Evolutionary conservation across 225 moss, liverwort and hornwort genomes (phyloP).

Genomic region (Anthoceros angustus): DNA sequence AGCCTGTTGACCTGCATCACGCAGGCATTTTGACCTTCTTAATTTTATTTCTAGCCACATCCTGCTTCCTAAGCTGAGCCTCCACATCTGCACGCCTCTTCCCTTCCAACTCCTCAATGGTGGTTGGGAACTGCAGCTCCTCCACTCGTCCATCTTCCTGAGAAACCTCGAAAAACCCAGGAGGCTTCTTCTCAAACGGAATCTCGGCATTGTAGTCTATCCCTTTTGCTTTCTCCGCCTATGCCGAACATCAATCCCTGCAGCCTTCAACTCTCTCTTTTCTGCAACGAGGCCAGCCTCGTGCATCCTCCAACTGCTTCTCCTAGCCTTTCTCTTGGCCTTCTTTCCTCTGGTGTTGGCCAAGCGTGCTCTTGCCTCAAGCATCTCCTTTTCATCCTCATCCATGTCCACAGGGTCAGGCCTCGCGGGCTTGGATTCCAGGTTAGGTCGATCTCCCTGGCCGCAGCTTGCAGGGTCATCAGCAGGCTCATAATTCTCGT

Average conservation of each 20-base stretch:
- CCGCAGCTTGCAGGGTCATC: slow-evolving; percentile 86
- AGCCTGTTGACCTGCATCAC: slow-evolving; percentile 79
- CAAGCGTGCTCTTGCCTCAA: slow-evolving; percentile 84
- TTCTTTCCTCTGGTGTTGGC: slow-evolving; percentile 92
- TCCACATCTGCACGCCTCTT: slow-evolving; percentile 79
- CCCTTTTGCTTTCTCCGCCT: slow-evolving; percentile 87
- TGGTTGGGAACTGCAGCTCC: slow-evolving; percentile 71
- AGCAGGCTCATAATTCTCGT: slow-evolving; percentile 85
- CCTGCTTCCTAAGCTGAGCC: slow-evolving; percentile 69
- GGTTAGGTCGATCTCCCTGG: slow-evolving; percentile 94
- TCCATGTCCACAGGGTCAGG: slow-evolving; percentile 97
- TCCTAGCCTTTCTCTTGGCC: slow-evolving; percentile 82
- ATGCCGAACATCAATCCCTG: slow-evolving; percentile 81
- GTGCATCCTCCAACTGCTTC: slow-evolving; percentile 83
- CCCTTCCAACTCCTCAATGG: slow-evolving; percentile 81
- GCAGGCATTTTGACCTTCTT: slow-evolving; percentile 58
- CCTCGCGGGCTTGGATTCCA: slow-evolving; percentile 84
- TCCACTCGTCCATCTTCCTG: slow-evolving; percentile 63
- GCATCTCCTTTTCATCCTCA: slow-evolving; percentile 95
- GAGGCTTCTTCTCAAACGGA: slow-evolving; percentile 81
- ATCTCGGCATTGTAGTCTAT: slow-evolving; percentile 93
- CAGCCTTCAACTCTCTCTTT: slow-evolving; percentile 89
- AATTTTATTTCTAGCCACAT: slow-evolving; percentile 63
- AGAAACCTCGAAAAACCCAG: slow-evolving; percentile 71
- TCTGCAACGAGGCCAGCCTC: slow-evolving; percentile 86